Base-by-base conservation (phyloP, 139 green algal genomes). In the Mychonastes homosphaera region DNA sequence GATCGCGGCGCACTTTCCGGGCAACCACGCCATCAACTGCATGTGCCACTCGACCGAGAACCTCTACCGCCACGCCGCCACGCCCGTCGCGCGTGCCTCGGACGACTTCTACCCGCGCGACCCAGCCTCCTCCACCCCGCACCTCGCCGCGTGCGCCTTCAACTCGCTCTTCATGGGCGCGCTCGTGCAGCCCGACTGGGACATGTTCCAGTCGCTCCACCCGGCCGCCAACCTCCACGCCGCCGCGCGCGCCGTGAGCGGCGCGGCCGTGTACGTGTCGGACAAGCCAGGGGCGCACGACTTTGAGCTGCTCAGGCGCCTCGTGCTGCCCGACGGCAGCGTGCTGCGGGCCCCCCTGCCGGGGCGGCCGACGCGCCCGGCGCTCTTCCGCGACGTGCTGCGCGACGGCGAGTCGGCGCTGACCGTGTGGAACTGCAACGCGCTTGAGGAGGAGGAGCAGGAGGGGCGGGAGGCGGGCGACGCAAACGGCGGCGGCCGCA, bases 11-110 rank as follows among this genome's bases (percentile, higher is more conserved):
- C 70, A 96, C 78, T 98, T 98, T 63, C 70, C 73, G 1, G 72
- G 71, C 53, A 97, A 97, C 72, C 76, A 89, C 62, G 69, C 75
- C 63, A 97, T 98, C 72, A 94, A 96, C 73, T 98, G 92, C 90
- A 98, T 98, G 92, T 96, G 87, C 73, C 92, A 98, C 83, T 89
- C 80, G 35, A 96, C 84, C 2, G 91, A 98, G 51, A 95, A 95
- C 78, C 71, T 98, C 41, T 91, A 91, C 79, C 65, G 74, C 63
- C 72, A 54, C 19, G 63, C 89, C 8, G 88, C 89, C 62, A 92
- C 95, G 8, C 85, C 75, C 9, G 82, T 97, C 29, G 82, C 84
- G 12, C 88, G 89, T 19, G 90, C 79, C 6, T 67, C 67, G 16
- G 91, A 98, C 65, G 79, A 95, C 76, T 90, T 88, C 39, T 86